Evolutionary conservation across 257 asterid genomes (phyloP).

Genomic region (Agastache rugosa): DNA sequence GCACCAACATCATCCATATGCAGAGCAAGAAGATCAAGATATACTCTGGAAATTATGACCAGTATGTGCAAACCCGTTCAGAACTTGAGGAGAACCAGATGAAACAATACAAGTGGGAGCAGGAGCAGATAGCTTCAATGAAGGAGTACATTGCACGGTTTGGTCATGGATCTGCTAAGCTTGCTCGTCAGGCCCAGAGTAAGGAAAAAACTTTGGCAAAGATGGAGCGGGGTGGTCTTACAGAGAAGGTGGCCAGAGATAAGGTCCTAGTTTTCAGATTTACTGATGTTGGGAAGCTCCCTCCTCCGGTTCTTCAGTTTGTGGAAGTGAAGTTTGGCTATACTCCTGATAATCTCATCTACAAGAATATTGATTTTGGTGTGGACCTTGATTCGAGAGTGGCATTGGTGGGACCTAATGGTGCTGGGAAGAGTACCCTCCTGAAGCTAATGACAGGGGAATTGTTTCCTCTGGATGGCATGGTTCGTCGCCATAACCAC

Average conservation of each 20-base stretch:
- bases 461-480: slow-evolving; percentile 81
- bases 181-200: slow-evolving; percentile 99
- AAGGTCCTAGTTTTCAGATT: slow-evolving; percentile 78
- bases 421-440: slow-evolving; percentile 97
- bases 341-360: slow-evolving; percentile 84
- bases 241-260: slow-evolving; percentile 84
- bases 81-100: slow-evolving; percentile 98
- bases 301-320: slow-evolving; percentile 97
- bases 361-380: slow-evolving; percentile 89
- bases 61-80: slow-evolving; percentile 86
- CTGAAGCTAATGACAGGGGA: slow-evolving; percentile 99
- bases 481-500: slow-evolving; percentile 96
- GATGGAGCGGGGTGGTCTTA: slow-evolving; percentile 98
- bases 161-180: slow-evolving; percentile 98
- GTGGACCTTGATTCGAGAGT: slow-evolving; percentile 96
- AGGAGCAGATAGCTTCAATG: slow-evolving; percentile 94
- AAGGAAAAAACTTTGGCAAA: slow-evolving; percentile 95
- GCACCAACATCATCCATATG: slow-evolving; percentile 98
- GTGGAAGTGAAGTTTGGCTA: slow-evolving; percentile 92
- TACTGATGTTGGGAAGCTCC: slow-evolving; percentile 90
- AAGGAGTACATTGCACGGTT: slow-evolving; percentile 99
- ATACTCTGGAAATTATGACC: slow-evolving; percentile 91
- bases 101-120: slow-evolving; percentile 99
- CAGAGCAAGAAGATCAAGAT: slow-evolving; percentile 80
- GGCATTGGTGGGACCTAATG: slow-evolving; percentile 98